Evolutionary conservation across 2,329 filamentous ascomycete species (phyloP).

Genomic region (Aspergillus hiratsukae): DNA sequence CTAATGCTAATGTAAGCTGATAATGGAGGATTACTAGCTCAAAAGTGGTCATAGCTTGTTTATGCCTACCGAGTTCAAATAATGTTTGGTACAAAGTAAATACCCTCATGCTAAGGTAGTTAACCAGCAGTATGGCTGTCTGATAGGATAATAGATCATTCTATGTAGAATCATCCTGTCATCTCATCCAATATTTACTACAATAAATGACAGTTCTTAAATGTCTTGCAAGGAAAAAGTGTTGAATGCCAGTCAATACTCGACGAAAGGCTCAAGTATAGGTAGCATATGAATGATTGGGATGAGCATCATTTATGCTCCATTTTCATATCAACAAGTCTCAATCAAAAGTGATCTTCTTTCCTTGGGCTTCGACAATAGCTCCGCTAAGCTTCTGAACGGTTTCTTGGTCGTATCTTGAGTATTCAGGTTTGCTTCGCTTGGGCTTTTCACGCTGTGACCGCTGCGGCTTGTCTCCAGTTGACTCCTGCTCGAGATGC

Average conservation of each 20-base stretch:
- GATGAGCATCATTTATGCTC: neutral
- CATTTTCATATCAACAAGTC: neutral
- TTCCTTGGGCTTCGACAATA: conserved; percentile 73
- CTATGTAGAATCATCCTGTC: neutral
- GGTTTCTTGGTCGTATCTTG: conserved; percentile 47
- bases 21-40: neutral
- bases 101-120: neutral
- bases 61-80: neutral
- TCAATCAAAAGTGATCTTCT: conserved; percentile 76
- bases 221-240: neutral
- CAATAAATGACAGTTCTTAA: no score
- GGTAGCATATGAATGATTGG: neutral
- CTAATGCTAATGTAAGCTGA: neutral
- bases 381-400: conserved; percentile 67
- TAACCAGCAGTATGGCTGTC: neutral
- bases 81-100: no score
- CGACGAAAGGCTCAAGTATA: neutral
- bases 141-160: neutral
- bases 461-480: conserved; percentile 11
- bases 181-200: neutral
- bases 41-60: neutral
- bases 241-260: neutral
- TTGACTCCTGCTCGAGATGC: neutral
- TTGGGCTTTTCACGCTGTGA: conserved; percentile 21
- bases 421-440: conserved; percentile 34